Evolutionary conservation across 805 yeast species (phyloP), one percentile per base, ranked within the genome.

Genomic region (Myxozyma geophila): DNA sequence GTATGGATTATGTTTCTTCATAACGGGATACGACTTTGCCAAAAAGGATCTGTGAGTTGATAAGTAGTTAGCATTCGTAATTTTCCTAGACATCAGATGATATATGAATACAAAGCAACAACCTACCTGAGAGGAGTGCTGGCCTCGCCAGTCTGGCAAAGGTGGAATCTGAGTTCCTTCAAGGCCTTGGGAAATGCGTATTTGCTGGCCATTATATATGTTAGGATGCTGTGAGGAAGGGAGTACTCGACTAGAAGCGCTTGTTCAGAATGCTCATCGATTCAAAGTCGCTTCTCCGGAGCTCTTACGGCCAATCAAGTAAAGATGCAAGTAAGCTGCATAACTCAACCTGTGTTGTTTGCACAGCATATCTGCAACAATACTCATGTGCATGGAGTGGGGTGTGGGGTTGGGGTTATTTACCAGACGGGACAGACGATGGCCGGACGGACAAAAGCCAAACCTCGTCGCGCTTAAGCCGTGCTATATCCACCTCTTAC

Each of bases 81-180:
- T 15, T 40, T 41, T 7, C 28, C 28, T 28, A 28, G 28, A 28
- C 5, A 28, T 28, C 28, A 5, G 28, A 28, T 28, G 28, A 28
- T 28, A 28, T 28, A 28, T 28, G 28, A 28, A 28, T n/a, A 2
- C 43, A 2, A 13, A 7, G 56, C 55, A 46, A 9, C 23, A 8
- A 75, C 82, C 60, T 67, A 78, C 85, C 82, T 85, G 70, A 89
- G 79, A 7, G 88, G 85, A 9, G 79, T 80, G 13, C 92, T 84
- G 5, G 90, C 84, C 67, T 85, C 84, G n/a, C 89, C 88, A n/a
- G 87, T 82, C 76, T 88, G 95, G 39, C 91, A 87, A 68, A 90
- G 80, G 73, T 90, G 91, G 77, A 70, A 70, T 76, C 96, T 84
- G 73, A 90, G 81, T 80, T 90, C 96, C 74, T 82, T 89, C 68